Evolutionary conservation across 78 protist genomes (phyloP).

Genomic region (Polysphondylium violaceum): DNA sequence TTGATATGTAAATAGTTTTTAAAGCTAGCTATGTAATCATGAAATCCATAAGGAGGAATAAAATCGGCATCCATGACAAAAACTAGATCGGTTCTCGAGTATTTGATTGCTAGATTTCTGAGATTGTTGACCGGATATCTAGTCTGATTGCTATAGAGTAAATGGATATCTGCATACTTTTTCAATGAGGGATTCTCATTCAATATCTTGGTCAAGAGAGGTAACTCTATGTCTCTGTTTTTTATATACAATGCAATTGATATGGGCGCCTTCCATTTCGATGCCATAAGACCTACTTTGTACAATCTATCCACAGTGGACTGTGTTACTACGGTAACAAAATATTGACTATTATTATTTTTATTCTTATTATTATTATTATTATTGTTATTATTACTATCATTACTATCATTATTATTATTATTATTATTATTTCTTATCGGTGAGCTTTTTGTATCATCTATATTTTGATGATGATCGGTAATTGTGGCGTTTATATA

Average conservation of each 20-base stretch:
- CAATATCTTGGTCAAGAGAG: no score
- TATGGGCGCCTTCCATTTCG: slow-evolving; percentile 54
- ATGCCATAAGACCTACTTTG: slow-evolving; percentile 40
- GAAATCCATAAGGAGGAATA: slow-evolving; percentile 6
- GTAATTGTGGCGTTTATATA: slow-evolving; percentile 10
- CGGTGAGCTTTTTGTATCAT: no score
- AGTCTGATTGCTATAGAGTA: slow-evolving; percentile 42
- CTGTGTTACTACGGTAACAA: slow-evolving; percentile 57
- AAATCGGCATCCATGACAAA: slow-evolving; percentile 59
- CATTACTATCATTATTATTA: slow-evolving; percentile 1
- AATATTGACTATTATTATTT: not conserved
- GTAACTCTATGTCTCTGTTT: no score
- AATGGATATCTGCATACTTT: slow-evolving; percentile 52
- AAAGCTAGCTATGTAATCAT: no score
- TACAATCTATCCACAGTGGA: slow-evolving; percentile 59
- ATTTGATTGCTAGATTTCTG: slow-evolving; percentile 45
- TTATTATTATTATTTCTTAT: no score
- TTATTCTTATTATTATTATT: not conserved
- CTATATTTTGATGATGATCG: no score
- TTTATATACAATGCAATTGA: slow-evolving; percentile 44
- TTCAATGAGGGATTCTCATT: no score
- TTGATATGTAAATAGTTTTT: no score
- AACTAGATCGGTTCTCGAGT: slow-evolving; percentile 37
- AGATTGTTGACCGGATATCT: slow-evolving; percentile 71
- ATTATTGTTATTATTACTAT: not conserved